These are phyloP conservation scores for Diaporthe batatas DNA, from an alignment of 2,329 filamentous ascomycete species.

Conservation along the genomic window DNA sequence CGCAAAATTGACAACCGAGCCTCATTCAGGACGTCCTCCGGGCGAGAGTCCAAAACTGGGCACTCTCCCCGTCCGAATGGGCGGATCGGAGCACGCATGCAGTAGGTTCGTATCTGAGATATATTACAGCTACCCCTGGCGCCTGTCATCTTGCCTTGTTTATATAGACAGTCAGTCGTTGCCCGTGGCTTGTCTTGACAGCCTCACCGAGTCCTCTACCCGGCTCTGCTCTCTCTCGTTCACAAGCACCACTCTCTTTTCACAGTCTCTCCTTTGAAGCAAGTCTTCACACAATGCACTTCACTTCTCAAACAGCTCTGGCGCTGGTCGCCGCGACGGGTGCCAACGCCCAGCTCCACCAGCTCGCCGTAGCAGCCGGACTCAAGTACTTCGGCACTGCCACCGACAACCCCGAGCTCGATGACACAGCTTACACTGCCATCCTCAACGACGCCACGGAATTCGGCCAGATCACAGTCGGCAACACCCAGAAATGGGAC, in stretches of 20 bases:
- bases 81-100: background rate
- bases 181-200: background rate
- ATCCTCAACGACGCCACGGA: slow-evolving; percentile 68
- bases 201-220: background rate
- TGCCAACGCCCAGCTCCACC: slow-evolving; percentile 56
- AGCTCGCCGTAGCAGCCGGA: slow-evolving; percentile 67
- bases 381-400: slow-evolving; percentile 75
- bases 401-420: slow-evolving; percentile 69
- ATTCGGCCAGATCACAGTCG: slow-evolving; percentile 75
- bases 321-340: slow-evolving; percentile 42
- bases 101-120: slow-evolving; percentile 31
- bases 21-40: slow-evolving; percentile 3
- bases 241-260: slow-evolving; percentile 5
- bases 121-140: slow-evolving; percentile 26
- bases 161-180: background rate
- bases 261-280: slow-evolving; percentile 38
- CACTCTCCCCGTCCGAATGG: slow-evolving; percentile 28
- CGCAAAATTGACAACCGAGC: background rate
- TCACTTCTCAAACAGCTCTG: slow-evolving; percentile 40
- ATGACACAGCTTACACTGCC: slow-evolving; percentile 66
- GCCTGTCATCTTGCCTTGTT: background rate
- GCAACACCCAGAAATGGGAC: slow-evolving; percentile 75
- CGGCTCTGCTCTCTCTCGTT: background rate
- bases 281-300: slow-evolving; percentile 41
- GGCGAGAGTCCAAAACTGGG: slow-evolving; percentile 18